These are phyloP conservation scores for Tylopilus cervinicoccineus DNA, from an alignment of 768 basidiomycete species.

Conservation along the genomic window DNA sequence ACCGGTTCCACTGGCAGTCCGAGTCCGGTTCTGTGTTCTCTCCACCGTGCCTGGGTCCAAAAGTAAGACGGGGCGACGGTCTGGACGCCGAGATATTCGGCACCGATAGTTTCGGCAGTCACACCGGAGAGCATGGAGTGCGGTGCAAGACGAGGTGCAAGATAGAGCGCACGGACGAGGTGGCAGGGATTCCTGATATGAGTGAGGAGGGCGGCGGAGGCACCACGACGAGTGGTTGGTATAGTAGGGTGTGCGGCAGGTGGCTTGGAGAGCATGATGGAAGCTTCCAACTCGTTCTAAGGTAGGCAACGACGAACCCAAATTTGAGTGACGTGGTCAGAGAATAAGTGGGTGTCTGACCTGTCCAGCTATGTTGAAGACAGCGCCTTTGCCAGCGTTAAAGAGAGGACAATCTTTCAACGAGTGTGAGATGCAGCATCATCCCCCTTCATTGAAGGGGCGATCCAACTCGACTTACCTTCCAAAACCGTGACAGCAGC, in stretches of 20 bases:
- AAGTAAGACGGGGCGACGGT: conserved; percentile 76
- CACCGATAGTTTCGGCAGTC: conserved; percentile 59
- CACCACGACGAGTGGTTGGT: conserved; percentile 55
- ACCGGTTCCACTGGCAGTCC: conserved; percentile 68
- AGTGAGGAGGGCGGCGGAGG: conserved; percentile 62
- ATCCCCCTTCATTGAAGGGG: not conserved
- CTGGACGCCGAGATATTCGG: conserved; percentile 44
- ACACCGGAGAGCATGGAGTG: conserved; percentile 70
- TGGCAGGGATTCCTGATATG: conserved; percentile 69
- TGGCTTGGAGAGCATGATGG: conserved; percentile 77
- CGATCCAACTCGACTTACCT: conserved; percentile 37
- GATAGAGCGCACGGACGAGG: conserved; percentile 66
- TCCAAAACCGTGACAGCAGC: conserved; percentile 73
- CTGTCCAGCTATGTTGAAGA: conserved; percentile 79
- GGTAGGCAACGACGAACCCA: not conserved
- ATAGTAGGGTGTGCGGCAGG: conserved; percentile 62
- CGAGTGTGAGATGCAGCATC: not conserved
- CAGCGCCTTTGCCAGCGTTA: conserved; percentile 77
- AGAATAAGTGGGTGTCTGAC: conserved; percentile 33
- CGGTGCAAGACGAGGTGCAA: conserved; percentile 55
- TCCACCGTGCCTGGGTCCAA: conserved; percentile 72
- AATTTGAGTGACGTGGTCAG: not conserved
- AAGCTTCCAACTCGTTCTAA: conserved; percentile 80
- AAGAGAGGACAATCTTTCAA: conserved; percentile 67
- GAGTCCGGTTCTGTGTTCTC: conserved; percentile 67